These are phyloP conservation scores for Neocucurbitaria cava DNA, from an alignment of 2,329 filamentous ascomycete genomes.

Conservation along the genomic window DNA sequence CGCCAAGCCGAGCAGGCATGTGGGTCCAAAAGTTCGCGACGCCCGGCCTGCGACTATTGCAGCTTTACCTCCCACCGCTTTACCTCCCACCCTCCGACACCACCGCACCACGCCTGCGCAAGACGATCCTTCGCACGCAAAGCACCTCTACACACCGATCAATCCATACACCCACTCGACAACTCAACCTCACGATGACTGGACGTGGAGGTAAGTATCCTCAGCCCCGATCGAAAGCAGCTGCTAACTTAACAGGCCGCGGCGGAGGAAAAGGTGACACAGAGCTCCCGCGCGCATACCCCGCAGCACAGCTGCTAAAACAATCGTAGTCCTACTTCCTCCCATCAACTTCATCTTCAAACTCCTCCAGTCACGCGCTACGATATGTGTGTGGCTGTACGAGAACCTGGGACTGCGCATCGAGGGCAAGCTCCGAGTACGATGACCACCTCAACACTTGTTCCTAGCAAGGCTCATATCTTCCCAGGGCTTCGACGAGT, in stretches of 20 bases:
- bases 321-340: slow-evolving; percentile 66
- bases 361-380: slow-evolving; percentile 82
- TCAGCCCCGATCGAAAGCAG: background rate
- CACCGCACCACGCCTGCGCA: too few species aligned
- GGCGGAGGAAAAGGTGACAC: slow-evolving; percentile 56
- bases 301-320: slow-evolving; percentile 21
- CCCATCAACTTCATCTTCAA: slow-evolving; percentile 94
- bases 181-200: slow-evolving; percentile 36
- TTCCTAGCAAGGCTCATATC: slow-evolving; percentile 20
- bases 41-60: slow-evolving; percentile 17
- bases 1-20: slow-evolving; percentile 21
- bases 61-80: slow-evolving; percentile 24
- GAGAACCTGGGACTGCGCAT: slow-evolving; percentile 94
- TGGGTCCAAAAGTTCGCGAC: slow-evolving; percentile 38
- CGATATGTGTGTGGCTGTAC: slow-evolving; percentile 94
- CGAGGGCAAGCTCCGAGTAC: slow-evolving; percentile 92
- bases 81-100: slow-evolving; percentile 15
- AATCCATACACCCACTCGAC: slow-evolving; percentile 6
- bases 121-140: slow-evolving; percentile 6
- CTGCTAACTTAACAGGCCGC: slow-evolving; percentile 56
- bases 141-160: background rate
- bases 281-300: slow-evolving; percentile 9
- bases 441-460: slow-evolving; percentile 32
- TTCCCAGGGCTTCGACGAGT: slow-evolving; percentile 91
- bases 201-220: slow-evolving; percentile 41